phyloP scores from a whole-genome alignment of 495 filamentous ascomycete species.

The Gamarada debralockiae region DNA sequence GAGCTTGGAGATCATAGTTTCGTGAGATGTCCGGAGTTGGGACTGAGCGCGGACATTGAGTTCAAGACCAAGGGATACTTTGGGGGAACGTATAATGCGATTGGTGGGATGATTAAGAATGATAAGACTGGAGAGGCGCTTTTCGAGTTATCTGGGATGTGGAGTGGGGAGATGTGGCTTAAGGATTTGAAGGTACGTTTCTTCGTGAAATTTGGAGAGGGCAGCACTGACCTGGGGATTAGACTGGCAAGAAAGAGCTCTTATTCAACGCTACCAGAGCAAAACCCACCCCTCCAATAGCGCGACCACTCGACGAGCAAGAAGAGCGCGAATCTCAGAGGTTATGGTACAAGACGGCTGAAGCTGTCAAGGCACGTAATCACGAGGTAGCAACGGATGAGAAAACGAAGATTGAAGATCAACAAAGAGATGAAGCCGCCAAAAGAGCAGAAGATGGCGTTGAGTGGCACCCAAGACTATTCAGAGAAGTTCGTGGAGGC shows the following conservation, averaged over 20 bases:
- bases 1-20: constrained; percentile 96
- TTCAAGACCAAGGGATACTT: constrained; percentile 99
- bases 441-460: constrained; percentile 73
- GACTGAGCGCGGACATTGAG: constrained; percentile 87
- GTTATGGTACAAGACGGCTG: constrained; percentile 76
- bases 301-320: constrained; percentile 80
- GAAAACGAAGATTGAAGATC: constrained; percentile 91
- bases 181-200: constrained; percentile 70
- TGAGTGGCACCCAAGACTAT: constrained; percentile 87
- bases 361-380: constrained; percentile 77
- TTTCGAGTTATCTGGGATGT: constrained; percentile 87
- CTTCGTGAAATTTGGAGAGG: background rate
- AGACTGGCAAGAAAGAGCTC: constrained; percentile 85
- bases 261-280: constrained; percentile 82
- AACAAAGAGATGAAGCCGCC: constrained; percentile 84
- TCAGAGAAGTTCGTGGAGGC: constrained; percentile 70
- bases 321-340: constrained; percentile 85
- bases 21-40: constrained; percentile 85
- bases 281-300: constrained; percentile 69
- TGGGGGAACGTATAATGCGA: constrained; percentile 91
- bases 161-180: constrained; percentile 92
- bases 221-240: background rate
- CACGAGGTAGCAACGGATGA: constrained; percentile 91
- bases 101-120: constrained; percentile 89
- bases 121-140: constrained; percentile 79